Evolutionary conservation across 176 grass and related monocot genomes (phyloP), one percentile per base, ranked within the genome.

Genomic region (Eragrostis curvula): DNA sequence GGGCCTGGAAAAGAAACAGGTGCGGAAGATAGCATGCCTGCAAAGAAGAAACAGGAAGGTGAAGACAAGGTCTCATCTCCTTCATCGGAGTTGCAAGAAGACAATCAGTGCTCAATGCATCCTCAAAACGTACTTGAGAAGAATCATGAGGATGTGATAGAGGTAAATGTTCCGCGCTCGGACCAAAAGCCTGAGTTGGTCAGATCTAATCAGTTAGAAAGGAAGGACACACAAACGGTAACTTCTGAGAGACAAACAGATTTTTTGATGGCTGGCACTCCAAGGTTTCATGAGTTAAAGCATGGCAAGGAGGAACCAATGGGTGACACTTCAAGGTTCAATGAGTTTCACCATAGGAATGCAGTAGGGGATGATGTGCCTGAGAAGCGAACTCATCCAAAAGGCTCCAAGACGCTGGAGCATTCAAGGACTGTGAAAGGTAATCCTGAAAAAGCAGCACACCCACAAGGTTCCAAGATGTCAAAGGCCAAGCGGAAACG

Each of bases 11-110:
- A 86, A 25, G 59, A 87, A 36, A 74, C 7, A 23, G 51, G 23
- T 57, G n/a, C 74, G 60, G 28, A 85, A 47, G 58, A 52, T 66
- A 66, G 46, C 36, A 53, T 86, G 30, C 55, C 60, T 58, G 49
- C 59, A 39, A 67, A 73, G 13, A 23, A 45, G 27, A 70, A 70
- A 70, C 36, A 18, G 12, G 85, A 75, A 60, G 70, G 50, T 75
- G 56, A 75, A 68, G 5, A 62, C 66, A 63, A 41, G 66, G 8
- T 10, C 3, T 20, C 57, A 4, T 52, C 55, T 84, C 52, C 41
- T 36, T 63, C 83, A 51, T 52, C 68, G 43, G 61, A 81, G 85
- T 36, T 87, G 61, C 60, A 75, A 87, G 64, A 87, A 68, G 59
- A 57, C 51, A 86, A 43, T 18, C 66, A 58, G 44, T 74, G 49